These are phyloP conservation scores for Scenedesmus sp. DNA, from an alignment of 163 green algal species.

Conservation along the genomic window DNA sequence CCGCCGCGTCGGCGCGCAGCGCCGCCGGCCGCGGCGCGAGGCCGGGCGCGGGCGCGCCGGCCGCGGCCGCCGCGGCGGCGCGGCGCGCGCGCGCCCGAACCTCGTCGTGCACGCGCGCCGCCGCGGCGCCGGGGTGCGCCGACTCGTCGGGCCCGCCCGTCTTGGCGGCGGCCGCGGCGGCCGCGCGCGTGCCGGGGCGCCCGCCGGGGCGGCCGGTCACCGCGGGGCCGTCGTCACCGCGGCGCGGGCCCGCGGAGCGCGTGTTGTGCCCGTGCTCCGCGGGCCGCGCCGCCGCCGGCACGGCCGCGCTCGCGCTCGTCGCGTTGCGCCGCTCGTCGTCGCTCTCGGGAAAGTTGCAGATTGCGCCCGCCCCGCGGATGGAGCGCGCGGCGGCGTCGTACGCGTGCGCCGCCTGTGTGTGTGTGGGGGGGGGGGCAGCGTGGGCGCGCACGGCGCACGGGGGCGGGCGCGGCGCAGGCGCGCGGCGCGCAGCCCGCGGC, in stretches of 20 bases:
- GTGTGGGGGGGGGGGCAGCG: not conserved
- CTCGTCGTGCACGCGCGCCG: too few species aligned
- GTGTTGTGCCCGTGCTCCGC: slow-evolving; percentile 3
- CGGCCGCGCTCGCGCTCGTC: too few species aligned
- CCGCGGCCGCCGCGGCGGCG: too few species aligned
- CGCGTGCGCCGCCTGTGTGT: slow-evolving; percentile 67
- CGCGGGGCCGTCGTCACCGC: not conserved
- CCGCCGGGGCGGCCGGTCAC: slow-evolving; percentile 29
- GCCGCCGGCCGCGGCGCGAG: too few species aligned
- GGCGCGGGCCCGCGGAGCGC: not conserved
- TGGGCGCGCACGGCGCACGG: not conserved
- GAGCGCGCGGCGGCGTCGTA: slow-evolving; percentile 83
- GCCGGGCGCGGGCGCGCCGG: too few species aligned
- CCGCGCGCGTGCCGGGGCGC: slow-evolving; percentile 30
- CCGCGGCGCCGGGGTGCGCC: too few species aligned
- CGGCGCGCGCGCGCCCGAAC: too few species aligned
- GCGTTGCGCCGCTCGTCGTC: slow-evolving; percentile 38
- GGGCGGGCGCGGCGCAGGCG: not conserved
- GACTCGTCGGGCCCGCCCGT: not conserved
- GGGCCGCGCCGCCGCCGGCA: not conserved
- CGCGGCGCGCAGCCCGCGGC: too few species aligned
- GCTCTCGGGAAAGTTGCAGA: slow-evolving; percentile 83
- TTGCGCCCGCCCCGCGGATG: slow-evolving; percentile 77
- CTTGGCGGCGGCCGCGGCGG: slow-evolving; percentile 34
- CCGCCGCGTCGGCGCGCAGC: not conserved